These are phyloP conservation scores for Exophiala calicioides DNA, from an alignment of 2,329 filamentous ascomycete species.

Conservation along the genomic window DNA sequence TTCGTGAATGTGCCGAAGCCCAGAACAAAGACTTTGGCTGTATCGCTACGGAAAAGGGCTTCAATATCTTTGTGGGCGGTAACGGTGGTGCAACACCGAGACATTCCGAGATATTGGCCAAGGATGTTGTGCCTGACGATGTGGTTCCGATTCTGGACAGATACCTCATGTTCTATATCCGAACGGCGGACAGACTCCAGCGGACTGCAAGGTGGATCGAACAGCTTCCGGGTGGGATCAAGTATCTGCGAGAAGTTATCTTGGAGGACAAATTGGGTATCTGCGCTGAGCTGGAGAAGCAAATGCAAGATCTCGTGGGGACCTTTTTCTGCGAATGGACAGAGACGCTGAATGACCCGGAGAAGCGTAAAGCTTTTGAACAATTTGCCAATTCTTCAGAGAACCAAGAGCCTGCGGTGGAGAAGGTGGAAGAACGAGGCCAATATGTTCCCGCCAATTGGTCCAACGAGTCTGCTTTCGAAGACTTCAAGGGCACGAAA, in stretches of 20 bases:
- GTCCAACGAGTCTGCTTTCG: conserved; percentile 65
- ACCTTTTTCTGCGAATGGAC: conserved; percentile 92
- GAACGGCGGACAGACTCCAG: conserved; percentile 86
- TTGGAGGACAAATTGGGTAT: conserved; percentile 85
- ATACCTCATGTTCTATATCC: conserved; percentile 91
- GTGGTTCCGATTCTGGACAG: conserved; percentile 82
- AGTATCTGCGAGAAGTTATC: conserved; percentile 79
- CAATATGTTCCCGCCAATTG: conserved; percentile 77
- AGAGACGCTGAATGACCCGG: conserved; percentile 71
- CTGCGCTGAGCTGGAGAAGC: conserved; percentile 76
- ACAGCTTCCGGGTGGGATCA: conserved; percentile 76
- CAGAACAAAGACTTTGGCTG: conserved; percentile 93
- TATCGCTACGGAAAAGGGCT: conserved; percentile 89
- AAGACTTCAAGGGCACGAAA: conserved; percentile 70
- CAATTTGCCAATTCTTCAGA: conserved; percentile 85
- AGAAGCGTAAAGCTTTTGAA: conserved; percentile 67
- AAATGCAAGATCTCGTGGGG: conserved; percentile 83
- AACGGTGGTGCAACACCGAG: conserved; percentile 85
- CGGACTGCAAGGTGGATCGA: conserved; percentile 88
- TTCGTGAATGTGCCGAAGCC: conserved; percentile 89
- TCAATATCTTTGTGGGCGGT: conserved; percentile 87
- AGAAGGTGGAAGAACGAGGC: conserved; percentile 69
- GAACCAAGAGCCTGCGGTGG: conserved; percentile 63
- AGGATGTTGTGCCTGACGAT: conserved; percentile 80
- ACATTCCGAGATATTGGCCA: conserved; percentile 80